These are phyloP conservation scores for Dryadomyces sulphureus DNA, from an alignment of 2,329 filamentous ascomycete species.

Conservation along the genomic window DNA sequence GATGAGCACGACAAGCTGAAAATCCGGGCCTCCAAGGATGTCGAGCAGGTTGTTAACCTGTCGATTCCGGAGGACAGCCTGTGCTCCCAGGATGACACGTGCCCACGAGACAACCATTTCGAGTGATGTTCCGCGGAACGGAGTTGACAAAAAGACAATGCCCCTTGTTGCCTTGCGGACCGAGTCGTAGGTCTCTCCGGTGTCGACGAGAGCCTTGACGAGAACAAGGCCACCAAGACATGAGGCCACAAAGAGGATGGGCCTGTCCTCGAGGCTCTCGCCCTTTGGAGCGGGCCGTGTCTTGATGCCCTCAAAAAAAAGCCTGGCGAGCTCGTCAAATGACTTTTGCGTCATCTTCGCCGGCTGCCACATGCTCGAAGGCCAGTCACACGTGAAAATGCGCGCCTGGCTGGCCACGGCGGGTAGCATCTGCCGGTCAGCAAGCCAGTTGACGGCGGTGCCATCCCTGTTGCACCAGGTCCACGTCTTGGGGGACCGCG, in stretches of 20 bases:
- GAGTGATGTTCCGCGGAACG: slow-evolving; percentile 16
- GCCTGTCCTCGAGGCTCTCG: slow-evolving; percentile 6
- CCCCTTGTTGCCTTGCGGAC: slow-evolving; percentile 11
- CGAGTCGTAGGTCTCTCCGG: neutral
- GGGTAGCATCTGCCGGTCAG: slow-evolving; percentile 14
- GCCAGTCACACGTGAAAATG: slow-evolving; percentile 18
- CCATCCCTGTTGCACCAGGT: neutral
- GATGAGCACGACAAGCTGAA: slow-evolving; percentile 11
- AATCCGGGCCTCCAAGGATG: slow-evolving; percentile 7
- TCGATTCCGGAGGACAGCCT: slow-evolving; percentile 7
- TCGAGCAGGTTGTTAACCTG: slow-evolving; percentile 10
- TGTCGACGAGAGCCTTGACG: slow-evolving; percentile 14
- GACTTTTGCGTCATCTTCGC: slow-evolving; percentile 9
- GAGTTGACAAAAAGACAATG: slow-evolving; percentile 16
- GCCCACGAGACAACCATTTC: slow-evolving; percentile 13
- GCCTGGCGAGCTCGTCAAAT: slow-evolving; percentile 11
- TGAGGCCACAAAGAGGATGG: slow-evolving; percentile 19
- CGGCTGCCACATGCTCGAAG: slow-evolving; percentile 12
- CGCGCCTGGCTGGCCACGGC: slow-evolving; percentile 9
- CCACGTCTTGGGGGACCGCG: slow-evolving; percentile 17
- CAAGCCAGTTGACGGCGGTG: slow-evolving; percentile 14
- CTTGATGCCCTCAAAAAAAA: slow-evolving; percentile 13
- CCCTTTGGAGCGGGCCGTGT: slow-evolving; percentile 3
- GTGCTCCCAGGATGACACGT: slow-evolving; percentile 8
- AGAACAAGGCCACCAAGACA: slow-evolving; percentile 19